A percentile compares a stretch with the other conserved stretches of the same genome.
These are phyloP conservation scores for Irpex sp. DNA, from an alignment of 1,284 basidiomycete species.

Conservation along the genomic window DNA sequence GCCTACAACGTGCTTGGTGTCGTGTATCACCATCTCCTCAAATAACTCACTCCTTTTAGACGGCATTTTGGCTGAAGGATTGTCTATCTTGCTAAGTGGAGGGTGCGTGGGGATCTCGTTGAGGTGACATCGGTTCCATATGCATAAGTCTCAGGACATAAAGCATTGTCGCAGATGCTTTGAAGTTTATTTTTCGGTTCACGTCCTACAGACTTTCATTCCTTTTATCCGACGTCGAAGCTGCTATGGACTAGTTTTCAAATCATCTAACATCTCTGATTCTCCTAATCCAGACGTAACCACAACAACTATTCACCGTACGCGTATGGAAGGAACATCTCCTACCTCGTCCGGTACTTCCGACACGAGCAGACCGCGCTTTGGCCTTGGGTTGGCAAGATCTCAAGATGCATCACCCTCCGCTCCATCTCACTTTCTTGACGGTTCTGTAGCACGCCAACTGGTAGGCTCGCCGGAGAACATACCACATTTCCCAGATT, in stretches of 20 bases:
- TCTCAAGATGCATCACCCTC: not conserved
- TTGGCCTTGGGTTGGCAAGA: not conserved
- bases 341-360: not conserved
- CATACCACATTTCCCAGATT: constrained; percentile 6
- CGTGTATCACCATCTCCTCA: not conserved
- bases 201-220: not conserved
- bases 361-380: not conserved
- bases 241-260: not conserved
- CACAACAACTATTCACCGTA: not conserved
- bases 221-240: not conserved
- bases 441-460: not conserved
- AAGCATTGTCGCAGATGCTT: not conserved
- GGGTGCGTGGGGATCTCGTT: not conserved
- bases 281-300: not conserved
- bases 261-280: not conserved
- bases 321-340: not conserved
- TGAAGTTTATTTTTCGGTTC: not conserved
- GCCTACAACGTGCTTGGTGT: not conserved
- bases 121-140: not conserved
- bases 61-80: not conserved
- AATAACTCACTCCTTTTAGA: not conserved
- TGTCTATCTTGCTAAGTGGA: not conserved
- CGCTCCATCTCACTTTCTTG: not conserved
- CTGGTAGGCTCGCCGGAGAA: constrained; percentile 12
- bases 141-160: not conserved